Evolutionary conservation across 169 alveolate genomes (phyloP), one percentile per base, ranked within the genome.

Genomic region (Theileria orientalis): DNA sequence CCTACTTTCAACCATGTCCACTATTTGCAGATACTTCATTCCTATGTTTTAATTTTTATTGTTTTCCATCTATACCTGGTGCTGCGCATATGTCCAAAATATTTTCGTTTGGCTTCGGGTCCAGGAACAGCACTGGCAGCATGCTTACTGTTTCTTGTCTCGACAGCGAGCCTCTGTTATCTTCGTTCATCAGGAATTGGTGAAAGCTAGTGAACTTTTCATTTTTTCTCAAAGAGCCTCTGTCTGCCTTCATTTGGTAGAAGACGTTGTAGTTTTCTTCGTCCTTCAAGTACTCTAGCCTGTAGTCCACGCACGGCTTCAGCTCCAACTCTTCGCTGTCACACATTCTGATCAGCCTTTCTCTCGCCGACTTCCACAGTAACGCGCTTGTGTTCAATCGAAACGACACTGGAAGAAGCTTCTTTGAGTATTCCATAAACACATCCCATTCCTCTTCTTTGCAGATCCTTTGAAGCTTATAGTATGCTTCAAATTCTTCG

Each of bases 11-110:
- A 79, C 83, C 27, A 72, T 46, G 44, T 79, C 83, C 56, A 79
- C 25, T 19, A 79, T 79, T 29, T 79, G 87, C 42, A 72, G 19
- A 25, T 41, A 73, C 44, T 79, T 72, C 83, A 79, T 79, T 9
- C 83, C 76, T 68, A 68, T 16, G 68, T 40, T 23, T 21, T 14
- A 67, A 90, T 94, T 62, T 88, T 72, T 47, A 93, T 78, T 84
- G 90, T 92, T 11, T 87, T 89, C 13, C 96, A 91, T 83, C 92
- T 25, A 93, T 91, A 8, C 97, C 99, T 32, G 99, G 99, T 5
- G 99, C 99, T 25, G 99, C 98, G 79, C 99, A 97, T 90, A 96
- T 89, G 83, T 97, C 99, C 30, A 96, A 85, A 52, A 97, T 92
- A 27, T 82, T 84, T 77, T 92, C 96, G 62, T 90, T 83, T 40